Conservation (phyloP, 1,284 basidiomycete genomes). For the Fomitopsis betulina region DNA sequence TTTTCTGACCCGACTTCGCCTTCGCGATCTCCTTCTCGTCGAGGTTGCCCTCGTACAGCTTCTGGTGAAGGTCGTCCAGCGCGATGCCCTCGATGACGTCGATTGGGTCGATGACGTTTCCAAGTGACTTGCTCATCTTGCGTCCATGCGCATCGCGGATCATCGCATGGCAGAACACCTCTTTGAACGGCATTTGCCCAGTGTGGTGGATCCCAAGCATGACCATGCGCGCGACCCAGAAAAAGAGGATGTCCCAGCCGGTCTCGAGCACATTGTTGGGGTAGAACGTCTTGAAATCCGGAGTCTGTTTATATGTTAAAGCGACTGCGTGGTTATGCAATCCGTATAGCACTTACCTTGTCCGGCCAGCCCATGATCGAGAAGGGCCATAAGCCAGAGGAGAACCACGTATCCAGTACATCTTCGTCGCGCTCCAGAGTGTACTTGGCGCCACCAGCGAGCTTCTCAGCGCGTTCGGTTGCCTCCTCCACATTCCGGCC, state of each 20-base stretch:
- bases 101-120: conserved; percentile 97
- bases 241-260: conserved; percentile 99
- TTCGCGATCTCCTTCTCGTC: conserved; percentile 93
- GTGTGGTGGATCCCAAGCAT: conserved; percentile 91
- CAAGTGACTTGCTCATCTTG: conserved; percentile 98
- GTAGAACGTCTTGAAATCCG: conserved; percentile 80
- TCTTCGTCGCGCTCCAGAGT: conserved; percentile 93
- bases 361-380: conserved; percentile 98
- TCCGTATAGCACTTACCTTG: conserved; percentile 44
- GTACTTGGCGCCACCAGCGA: conserved; percentile 73
- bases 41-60: conserved; percentile 89
- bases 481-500: conserved; percentile 83
- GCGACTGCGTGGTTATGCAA: background rate
- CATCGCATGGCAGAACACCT: conserved; percentile 99
- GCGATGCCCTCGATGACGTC: conserved; percentile 91
- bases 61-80: conserved; percentile 83
- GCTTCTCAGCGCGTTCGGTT: conserved; percentile 65
- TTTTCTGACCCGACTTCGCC: conserved; percentile 95
- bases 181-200: conserved; percentile 89
- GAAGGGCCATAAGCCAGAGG: conserved; percentile 97
- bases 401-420: conserved; percentile 99
- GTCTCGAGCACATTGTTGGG: conserved; percentile 91
- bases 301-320: conserved; percentile 18
- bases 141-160: conserved; percentile 97
- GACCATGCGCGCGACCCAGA: conserved; percentile 99